Evolutionary conservation across 2,329 filamentous ascomycete species (phyloP), one percentile per base, ranked within the genome.

Genomic region (Biscogniauxia marginata): DNA sequence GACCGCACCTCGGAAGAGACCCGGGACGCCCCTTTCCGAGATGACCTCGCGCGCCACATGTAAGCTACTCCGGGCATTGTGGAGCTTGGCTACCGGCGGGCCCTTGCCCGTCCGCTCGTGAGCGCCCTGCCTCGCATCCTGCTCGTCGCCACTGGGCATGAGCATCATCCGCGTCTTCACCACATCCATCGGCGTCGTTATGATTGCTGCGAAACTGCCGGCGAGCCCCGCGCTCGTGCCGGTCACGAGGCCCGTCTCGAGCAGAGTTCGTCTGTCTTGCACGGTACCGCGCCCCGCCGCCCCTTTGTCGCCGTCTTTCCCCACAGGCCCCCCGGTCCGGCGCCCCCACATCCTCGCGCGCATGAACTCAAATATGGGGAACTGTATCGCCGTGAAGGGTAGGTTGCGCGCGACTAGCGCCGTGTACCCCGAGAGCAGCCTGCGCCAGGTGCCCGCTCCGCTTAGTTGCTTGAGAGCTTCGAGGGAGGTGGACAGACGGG

Each of bases 111-210:
- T 60, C 47, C 67, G 58, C 20, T 60, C 68, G 9, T 73, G 62
- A 11, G 61, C 67, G 11, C 50, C 69, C 56, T 68, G 63, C 52
- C 63, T 58, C 52, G 65, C 58, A 55, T 70, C 54, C 54, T 60
- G 56, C n/a, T 56, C 69, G 34, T 24, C 30, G 19, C 50, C 23
- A 5, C 60, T 57, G 11, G 58, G 57, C 11, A 50, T 13, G 89
- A 64, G 54, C 62, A 64, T 64, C 57, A 64, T 52, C 5, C 62
- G 77, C 61, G 92, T 96, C 77, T 96, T 96, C 21, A 96, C 83
- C 8, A 96, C 91, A 72, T 96, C 93, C 54, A 92, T 85, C 0
- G 93, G 93, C 50, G 92, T 96, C 1, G 92, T 96, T n/a, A 95
- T 71, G 8, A 90, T 82, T 0, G 92, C 89, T 0, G 91, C 87